Evolutionary conservation across 2,329 filamentous ascomycete species (phyloP).

Genomic region (Graphilbum ipis-grandicollis): DNA sequence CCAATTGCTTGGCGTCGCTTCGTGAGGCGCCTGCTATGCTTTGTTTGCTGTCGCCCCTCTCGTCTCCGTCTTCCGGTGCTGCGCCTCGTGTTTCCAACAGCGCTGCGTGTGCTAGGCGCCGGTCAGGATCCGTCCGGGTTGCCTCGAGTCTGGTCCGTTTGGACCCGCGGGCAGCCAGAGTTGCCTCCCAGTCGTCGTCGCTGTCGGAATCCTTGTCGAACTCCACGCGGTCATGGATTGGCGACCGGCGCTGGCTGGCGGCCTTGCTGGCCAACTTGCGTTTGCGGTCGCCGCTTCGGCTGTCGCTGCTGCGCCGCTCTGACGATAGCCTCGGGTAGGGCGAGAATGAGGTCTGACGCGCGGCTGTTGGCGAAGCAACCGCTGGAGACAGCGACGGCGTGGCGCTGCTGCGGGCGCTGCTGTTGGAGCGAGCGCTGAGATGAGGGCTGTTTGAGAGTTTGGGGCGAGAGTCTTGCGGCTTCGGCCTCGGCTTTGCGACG

Average conservation of each 20-base stretch:
- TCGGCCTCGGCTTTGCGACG: conserved; percentile 19
- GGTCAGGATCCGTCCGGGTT: conserved; percentile 14
- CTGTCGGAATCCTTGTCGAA: conserved; percentile 33
- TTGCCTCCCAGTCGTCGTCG: conserved; percentile 30
- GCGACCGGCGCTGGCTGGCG: conserved; percentile 19
- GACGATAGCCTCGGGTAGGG: conserved; percentile 17
- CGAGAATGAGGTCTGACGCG: conserved; percentile 14
- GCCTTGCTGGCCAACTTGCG: conserved; percentile 24
- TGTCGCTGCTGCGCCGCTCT: conserved; percentile 6
- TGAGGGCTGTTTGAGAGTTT: conserved; percentile 6
- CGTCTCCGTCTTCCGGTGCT: background rate
- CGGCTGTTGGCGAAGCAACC: conserved; percentile 2
- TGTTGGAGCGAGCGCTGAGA: conserved; percentile 17
- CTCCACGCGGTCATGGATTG: conserved; percentile 28
- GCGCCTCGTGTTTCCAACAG: conserved; percentile 15
- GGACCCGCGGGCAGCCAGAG: conserved; percentile 23
- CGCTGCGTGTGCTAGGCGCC: conserved; percentile 26
- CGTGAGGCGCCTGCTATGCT: conserved; percentile 8
- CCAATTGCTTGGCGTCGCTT: conserved; percentile 25
- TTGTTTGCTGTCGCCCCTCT: conserved; percentile 14
- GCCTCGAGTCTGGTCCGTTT: conserved; percentile 1
- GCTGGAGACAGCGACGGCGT: conserved; percentile 8
- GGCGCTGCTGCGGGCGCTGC: conserved; percentile 19
- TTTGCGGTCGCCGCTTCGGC: conserved; percentile 20
- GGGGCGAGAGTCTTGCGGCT: conserved; percentile 6